A percentile compares a stretch with the other conserved stretches of the same genome.
Conservation (phyloP, 441 rosid species). For the Pelargonium cotyledonis region DNA sequence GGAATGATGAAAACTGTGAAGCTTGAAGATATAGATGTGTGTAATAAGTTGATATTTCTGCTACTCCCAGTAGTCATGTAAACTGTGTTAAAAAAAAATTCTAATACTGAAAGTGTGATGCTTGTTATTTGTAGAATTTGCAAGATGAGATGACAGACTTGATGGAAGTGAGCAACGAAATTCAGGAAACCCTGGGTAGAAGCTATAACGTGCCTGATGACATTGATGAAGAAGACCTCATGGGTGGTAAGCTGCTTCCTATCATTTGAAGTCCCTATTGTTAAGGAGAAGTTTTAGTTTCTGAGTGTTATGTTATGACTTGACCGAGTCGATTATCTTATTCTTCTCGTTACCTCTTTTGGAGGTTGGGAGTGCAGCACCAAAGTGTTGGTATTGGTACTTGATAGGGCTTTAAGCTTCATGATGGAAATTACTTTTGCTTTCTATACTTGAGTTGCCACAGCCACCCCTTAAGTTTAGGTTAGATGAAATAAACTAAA, state of each 20-base stretch:
- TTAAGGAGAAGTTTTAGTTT: neutral
- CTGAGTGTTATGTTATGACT: neutral
- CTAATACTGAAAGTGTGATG: conserved; percentile 11
- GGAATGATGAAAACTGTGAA: conserved; percentile 96
- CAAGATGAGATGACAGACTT: conserved; percentile 99
- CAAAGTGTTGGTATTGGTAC: neutral
- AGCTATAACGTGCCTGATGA: conserved; percentile 94
- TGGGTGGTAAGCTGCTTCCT: conserved; percentile 67
- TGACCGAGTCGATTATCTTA: no score
- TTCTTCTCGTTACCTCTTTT: no score
- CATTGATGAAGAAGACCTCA: conserved; percentile 95
- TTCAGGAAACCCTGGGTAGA: conserved; percentile 92
- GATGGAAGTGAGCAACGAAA: conserved; percentile 92
- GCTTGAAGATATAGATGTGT: conserved; percentile 84
- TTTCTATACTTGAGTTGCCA: neutral
- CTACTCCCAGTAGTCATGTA: conserved; percentile 1
- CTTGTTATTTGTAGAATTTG: conserved; percentile 51
- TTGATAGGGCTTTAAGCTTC: neutral
- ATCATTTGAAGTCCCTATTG: conserved; percentile 7
- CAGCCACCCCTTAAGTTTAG: neutral
- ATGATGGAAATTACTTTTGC: neutral
- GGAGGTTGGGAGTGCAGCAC: neutral
- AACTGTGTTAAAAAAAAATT: conserved; percentile 12
- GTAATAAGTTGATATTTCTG: conserved; percentile 13
- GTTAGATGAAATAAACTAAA: neutral